Conservation (phyloP, 257 asterid genomes). For the Solanum lycopersicoides region DNA sequence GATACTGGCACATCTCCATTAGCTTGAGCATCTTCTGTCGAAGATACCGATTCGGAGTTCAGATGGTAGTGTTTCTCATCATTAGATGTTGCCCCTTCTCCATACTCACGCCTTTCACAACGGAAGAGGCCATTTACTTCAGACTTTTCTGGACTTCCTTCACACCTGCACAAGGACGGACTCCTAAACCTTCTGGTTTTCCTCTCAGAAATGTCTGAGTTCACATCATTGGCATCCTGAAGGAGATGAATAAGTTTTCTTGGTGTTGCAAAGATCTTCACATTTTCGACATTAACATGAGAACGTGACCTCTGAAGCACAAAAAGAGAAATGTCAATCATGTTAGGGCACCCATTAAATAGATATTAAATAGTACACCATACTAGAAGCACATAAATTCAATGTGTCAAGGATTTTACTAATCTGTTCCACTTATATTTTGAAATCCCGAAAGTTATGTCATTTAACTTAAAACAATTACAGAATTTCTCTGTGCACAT, state of each 20-base stretch:
- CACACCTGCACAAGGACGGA: conserved; percentile 26
- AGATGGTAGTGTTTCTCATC: conserved; percentile 22
- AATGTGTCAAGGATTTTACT: background rate
- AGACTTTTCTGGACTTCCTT: conserved; percentile 27
- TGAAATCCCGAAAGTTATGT: background rate
- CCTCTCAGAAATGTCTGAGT: conserved; percentile 22
- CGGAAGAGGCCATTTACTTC: conserved; percentile 17
- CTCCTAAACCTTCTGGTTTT: conserved; percentile 33
- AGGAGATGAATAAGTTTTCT: conserved; percentile 76
- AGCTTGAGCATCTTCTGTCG: conserved; percentile 38
- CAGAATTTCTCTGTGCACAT: background rate
- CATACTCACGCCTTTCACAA: conserved; percentile 1
- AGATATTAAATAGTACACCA: background rate
- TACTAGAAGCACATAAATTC: background rate
- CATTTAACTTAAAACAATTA: background rate
- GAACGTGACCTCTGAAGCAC: conserved; percentile 56
- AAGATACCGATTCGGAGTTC: conserved; percentile 56
- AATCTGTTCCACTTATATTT: background rate
- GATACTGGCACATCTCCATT: conserved; percentile 18
- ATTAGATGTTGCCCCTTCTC: conserved; percentile 12
- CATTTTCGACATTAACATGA: conserved; percentile 40
- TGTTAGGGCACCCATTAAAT: background rate
- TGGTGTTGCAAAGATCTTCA: conserved; percentile 78
- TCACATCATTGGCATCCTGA: conserved; percentile 50
- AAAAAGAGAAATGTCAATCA: background rate